Evolutionary conservation across 345 rosid species (phyloP), one percentile per base, ranked within the genome.

Genomic region (Bruguiera parviflora): DNA sequence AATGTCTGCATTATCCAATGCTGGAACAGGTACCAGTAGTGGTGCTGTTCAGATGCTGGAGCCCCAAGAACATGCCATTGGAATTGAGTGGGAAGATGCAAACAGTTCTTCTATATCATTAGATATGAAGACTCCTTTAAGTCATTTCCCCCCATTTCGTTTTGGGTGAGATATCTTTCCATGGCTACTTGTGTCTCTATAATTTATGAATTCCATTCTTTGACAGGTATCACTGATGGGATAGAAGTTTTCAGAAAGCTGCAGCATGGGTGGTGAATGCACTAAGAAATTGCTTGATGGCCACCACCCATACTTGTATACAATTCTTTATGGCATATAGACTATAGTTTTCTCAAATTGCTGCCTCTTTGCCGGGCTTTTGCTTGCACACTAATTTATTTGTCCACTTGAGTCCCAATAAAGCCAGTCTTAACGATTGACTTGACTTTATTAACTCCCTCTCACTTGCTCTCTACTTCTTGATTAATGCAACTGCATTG

Each of bases 141-240:
- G 86, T 81, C 96, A 94, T 86, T 94, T 94, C 71, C 98, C 98
- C 80, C 97, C 96, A 28, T 94, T 94, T 70, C 97, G 98, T 71
- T 94, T 91, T 72, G 98, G 98, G 98, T 94, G 81, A 84, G 80
- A 64, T 68, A 64, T 25, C 68, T 51, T 18, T 62, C 18, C 63
- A 53, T 60, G 16, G 35, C 58, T 47, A 64, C 60, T 52, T 28
- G 22, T 19, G 43, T 53, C 63, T 66, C 69, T 64, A 24, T 16
- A 20, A 24, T 21, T 29, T 32, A 28, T 62, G 47, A 63, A 56
- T 37, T 13, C 51, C 64, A 59, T 43, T 8, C 15, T 18, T 35
- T 35, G 33, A 57, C 10, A 24, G 37, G 27, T 61, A 22, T 22
- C 24, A 53, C 21, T n/a, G 15, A 19, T 10, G 10, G 51, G 37